Conservation (phyloP, 1,284 basidiomycete genomes). For the Boletus mariae region DNA sequence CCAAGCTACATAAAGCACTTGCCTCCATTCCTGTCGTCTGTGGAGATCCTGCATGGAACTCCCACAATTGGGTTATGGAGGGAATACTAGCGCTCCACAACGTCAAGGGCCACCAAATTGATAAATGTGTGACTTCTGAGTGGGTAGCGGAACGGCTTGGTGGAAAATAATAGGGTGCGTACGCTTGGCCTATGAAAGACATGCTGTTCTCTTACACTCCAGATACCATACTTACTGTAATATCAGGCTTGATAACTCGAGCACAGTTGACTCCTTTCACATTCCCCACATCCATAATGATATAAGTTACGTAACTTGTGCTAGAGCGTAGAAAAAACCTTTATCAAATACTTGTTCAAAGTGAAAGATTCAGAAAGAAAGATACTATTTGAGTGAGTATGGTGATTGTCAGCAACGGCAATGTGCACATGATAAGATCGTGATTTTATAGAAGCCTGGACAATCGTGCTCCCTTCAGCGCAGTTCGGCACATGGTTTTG, state of each 20-base stretch:
- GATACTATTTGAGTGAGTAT: no score
- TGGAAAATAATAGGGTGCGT: conserved; percentile 22
- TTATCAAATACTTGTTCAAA: neutral
- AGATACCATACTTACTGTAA: no score
- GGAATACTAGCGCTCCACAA: conserved; percentile 27
- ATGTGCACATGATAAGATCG: no score
- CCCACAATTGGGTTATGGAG: conserved; percentile 32
- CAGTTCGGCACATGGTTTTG: no score
- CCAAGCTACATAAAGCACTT: conserved; percentile 27
- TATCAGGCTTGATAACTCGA: no score
- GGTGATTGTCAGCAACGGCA: no score
- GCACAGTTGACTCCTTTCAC: no score
- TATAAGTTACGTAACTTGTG: neutral
- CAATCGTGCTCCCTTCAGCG: no score
- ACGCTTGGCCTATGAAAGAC: neutral
- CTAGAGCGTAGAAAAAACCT: neutral
- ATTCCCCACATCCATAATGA: no score
- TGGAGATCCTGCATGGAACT: conserved; percentile 30
- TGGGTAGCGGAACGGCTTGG: conserved; percentile 30
- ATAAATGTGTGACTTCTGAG: conserved; percentile 31
- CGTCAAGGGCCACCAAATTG: conserved; percentile 28
- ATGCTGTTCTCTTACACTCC: no score
- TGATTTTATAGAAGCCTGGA: no score
- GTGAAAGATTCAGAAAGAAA: neutral
- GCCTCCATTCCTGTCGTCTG: conserved; percentile 22